Base-by-base conservation (phyloP, 805 yeast genomes). In the Diddensiella santjacobensis region DNA sequence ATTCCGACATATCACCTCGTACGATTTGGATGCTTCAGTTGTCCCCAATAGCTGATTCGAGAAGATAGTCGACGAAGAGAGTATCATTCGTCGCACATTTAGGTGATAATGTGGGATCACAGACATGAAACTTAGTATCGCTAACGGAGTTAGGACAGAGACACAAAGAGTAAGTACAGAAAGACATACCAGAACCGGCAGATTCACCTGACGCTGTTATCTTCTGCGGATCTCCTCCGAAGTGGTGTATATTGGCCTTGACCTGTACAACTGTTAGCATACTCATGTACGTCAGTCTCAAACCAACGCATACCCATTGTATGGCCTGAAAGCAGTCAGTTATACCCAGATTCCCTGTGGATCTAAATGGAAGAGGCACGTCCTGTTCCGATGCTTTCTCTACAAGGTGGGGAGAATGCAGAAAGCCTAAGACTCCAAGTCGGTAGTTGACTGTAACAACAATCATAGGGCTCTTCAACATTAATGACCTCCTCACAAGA, bases 171-270 rank as follows among this genome's bases (percentile, higher is more conserved):
- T 13, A 48, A 37, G 19, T 33, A 31, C 10, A 48, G 40, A 6
- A 50, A 36, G 47, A 42, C 33, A 8, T 26, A 1, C 54, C 52
- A 3, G 49, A 62, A 2, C 71, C 72, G 6, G 71, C 68, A 44
- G 63, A 56, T 49, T 66, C 64, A n/a, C 72, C 71, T 48, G 61
- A 60, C 20, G 67, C 53, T 3, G 69, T 66, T 17, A 68, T 53
- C 46, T 11, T 18, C 23, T 38, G 8, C 19, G 41, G 41, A 19
- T 38, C 20, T 20, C 41, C 41, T 8, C 41, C 41, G 19, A 38
- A 38, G 13, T 6, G 13, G n/a, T 23, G 23, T 15, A 38, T 38
- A 20, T 38, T n/a, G n/a, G 11, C 23, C 15, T 42, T 42, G 23
- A 42, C 22, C 31, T 26, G 13, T 26, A 8, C 13, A 13, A 26